Evolutionary conservation across 257 asterid species (phyloP).

Genomic region (Lithospermum erythrorhizon): DNA sequence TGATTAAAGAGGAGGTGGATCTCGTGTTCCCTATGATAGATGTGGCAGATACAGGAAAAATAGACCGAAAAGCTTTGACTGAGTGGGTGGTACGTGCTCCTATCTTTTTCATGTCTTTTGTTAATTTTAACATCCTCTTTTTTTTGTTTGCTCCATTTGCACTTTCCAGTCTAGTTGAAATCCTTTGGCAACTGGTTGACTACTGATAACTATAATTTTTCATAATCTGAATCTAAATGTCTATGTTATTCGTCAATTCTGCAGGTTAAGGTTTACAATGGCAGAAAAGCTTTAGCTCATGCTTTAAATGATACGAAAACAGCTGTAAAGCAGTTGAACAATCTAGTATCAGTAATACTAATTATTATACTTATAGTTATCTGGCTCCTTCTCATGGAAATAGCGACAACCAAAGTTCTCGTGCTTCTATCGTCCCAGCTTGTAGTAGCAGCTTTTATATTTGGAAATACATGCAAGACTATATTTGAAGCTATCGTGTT

Average conservation of each 20-base stretch:
- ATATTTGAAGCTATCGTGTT: constrained; percentile 70
- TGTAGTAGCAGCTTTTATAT: constrained; percentile 62
- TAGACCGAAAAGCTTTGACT: constrained; percentile 48
- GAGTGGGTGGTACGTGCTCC: constrained; percentile 66
- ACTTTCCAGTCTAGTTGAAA: too few relatives aligned
- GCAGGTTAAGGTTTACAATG: constrained; percentile 85
- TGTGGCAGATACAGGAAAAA: constrained; percentile 50
- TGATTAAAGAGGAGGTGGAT: constrained; percentile 85
- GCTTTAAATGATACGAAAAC: constrained; percentile 76
- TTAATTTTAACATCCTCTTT: neutral
- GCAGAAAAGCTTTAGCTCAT: constrained; percentile 79
- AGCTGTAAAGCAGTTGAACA: constrained; percentile 66
- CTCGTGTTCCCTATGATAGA: constrained; percentile 64
- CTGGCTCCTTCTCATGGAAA: constrained; percentile 71
- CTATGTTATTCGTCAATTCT: constrained; percentile 9
- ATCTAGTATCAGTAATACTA: constrained; percentile 41
- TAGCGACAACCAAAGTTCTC: constrained; percentile 70
- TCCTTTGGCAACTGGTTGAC: too few relatives aligned
- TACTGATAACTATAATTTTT: too few relatives aligned
- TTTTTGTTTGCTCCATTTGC: neutral
- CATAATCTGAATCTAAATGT: neutral
- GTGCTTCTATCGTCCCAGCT: constrained; percentile 72
- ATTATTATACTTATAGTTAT: constrained; percentile 36
- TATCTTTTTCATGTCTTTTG: neutral
- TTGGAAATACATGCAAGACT: constrained; percentile 89